Base-by-base conservation (phyloP, 768 basidiomycete genomes). In the Pisolithus marmoratus region DNA sequence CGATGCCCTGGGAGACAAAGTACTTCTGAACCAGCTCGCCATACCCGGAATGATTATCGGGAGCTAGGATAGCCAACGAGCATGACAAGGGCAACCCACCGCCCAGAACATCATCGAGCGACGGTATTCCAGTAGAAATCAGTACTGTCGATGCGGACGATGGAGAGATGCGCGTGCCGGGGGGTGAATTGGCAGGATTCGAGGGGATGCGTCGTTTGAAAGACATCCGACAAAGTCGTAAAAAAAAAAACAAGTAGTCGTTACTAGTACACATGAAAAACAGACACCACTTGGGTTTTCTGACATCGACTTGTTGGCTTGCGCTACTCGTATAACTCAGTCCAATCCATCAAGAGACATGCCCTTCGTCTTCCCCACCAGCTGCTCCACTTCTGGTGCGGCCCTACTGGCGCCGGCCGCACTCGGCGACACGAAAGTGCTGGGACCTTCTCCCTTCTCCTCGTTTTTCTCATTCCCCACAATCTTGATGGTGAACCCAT, bases 101-200 rank as follows among this genome's bases (percentile, higher is more conserved):
- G 50, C 94, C 94, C 37, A 98, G 82, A 54, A 98, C 81, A 64
- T 98, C 96, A 68, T 99, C 96, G 20, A 99, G 76, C 12, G 94
- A 93, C 24, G 92, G 84, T 8, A 98, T 82, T 2, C 96, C 96
- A 5, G 90, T 90, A 1, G 94, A 94, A 7, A 80, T 83, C 54
- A 86, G 71, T 50, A 75, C 60, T 0, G 80, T 84, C 19, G 76
- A 71, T 36, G 74, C 65, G 4, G 84, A 81, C 27, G 76, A 74
- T 6, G 84, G 76, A 15, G 79, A 87, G 31, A 73, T 49, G 34
- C 79, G 81, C 40, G 85, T 84, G 12, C 85, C 86, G 14, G 73
- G 57, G 40, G 74, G 72, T 27, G 69, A 64, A 36, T 63, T 63
- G 8, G 68, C 55, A 38, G 74, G 73, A 57, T 79, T 82, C 34